Conservation (phyloP, 192 early-diverging fungal genomes). For the Umbelopsis sp. region DNA sequence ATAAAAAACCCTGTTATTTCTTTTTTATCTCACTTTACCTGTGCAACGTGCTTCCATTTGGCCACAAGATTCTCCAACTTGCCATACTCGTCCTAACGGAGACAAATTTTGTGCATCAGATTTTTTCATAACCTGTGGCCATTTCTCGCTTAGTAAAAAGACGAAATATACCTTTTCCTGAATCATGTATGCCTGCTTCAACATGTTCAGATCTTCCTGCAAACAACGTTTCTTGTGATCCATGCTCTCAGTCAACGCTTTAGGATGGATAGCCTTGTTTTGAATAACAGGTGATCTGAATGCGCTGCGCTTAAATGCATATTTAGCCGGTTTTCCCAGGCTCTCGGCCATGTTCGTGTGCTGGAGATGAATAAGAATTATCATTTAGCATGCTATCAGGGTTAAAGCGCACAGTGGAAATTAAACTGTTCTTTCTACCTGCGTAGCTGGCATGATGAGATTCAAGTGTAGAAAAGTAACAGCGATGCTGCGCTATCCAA, state of each 20-base stretch:
- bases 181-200: neutral
- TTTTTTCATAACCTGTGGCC: neutral
- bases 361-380: too few species aligned
- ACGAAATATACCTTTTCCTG: neutral
- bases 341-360: too few species aligned
- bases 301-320: neutral
- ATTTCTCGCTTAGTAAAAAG: neutral
- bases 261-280: neutral
- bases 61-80: constrained; percentile 13
- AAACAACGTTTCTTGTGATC: neutral
- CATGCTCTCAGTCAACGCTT: neutral
- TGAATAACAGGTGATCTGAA: constrained; percentile 10
- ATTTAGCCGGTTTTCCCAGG: neutral
- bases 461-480: too few species aligned
- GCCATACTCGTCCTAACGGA: neutral
- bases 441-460: too few species aligned
- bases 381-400: too few species aligned
- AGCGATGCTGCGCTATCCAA: too few species aligned
- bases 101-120: neutral
- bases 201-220: neutral
- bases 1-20: constrained; percentile 7
- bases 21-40: constrained; percentile 10
- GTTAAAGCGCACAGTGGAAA: too few species aligned
- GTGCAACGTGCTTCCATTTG: constrained; percentile 10
- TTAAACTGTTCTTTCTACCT: too few species aligned